Evolutionary conservation across 768 basidiomycete species (phyloP).

Genomic region (Mycena polygramma): DNA sequence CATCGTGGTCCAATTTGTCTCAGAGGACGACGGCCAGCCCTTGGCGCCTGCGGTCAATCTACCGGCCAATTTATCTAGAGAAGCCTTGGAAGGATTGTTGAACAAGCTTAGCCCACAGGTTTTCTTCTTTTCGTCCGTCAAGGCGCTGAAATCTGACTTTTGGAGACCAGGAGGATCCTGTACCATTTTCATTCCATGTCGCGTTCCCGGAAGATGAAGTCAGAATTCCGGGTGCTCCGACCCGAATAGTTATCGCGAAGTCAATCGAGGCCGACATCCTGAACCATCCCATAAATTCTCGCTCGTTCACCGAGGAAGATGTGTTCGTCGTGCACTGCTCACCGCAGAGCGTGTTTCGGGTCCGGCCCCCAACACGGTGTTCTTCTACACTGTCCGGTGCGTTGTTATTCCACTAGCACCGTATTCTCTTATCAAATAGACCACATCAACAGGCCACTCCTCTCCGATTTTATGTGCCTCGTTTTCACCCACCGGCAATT

Average conservation of each 20-base stretch:
- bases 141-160: conserved; percentile 32
- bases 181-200: conserved; percentile 94
- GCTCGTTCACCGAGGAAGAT: conserved; percentile 86
- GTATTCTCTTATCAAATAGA: conserved; percentile 12
- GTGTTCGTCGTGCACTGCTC: conserved; percentile 90
- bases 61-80: conserved; percentile 87
- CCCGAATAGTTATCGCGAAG: conserved; percentile 85
- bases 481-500: conserved; percentile 93
- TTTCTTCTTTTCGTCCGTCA: conserved; percentile 40
- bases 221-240: conserved; percentile 67
- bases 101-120: conserved; percentile 89
- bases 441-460: conserved; percentile 74
- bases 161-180: conserved; percentile 78
- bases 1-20: conserved; percentile 93
- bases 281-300: conserved; percentile 67
- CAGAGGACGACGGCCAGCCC: conserved; percentile 84
- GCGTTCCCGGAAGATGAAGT: conserved; percentile 70
- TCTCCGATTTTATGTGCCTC: conserved; percentile 95
- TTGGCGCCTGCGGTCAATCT: conserved; percentile 92
- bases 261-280: conserved; percentile 89
- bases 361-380: conserved; percentile 93
- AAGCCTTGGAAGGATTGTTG: conserved; percentile 88
- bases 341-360: conserved; percentile 95
- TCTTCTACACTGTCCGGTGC: conserved; percentile 90
- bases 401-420: conserved; percentile 36